Evolutionary conservation across 2,329 filamentous ascomycete species (phyloP).

Genomic region (Zopfia rhizophila): DNA sequence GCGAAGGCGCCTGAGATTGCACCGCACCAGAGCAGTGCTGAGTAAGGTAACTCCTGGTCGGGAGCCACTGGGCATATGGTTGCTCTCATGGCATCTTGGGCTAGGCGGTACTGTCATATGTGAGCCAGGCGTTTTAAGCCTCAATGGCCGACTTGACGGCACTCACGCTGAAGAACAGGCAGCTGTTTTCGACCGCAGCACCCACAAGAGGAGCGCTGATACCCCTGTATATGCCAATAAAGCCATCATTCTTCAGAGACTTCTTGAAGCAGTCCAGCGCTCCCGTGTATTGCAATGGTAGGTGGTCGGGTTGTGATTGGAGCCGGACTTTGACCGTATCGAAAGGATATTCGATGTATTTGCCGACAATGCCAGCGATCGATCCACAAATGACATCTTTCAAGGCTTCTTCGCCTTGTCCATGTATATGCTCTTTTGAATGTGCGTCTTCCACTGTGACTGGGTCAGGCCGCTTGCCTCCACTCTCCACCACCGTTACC

Average conservation of each 20-base stretch:
- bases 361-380: slow-evolving; percentile 88
- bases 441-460: slow-evolving; percentile 31
- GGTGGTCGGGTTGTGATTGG: slow-evolving; percentile 90
- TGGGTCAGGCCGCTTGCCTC: slow-evolving; percentile 31
- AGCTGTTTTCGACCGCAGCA: slow-evolving; percentile 91
- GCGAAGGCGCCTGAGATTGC: slow-evolving; percentile 89
- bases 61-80: slow-evolving; percentile 63
- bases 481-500: slow-evolving; percentile 44
- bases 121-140: slow-evolving; percentile 29
- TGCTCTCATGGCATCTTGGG: slow-evolving; percentile 70
- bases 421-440: slow-evolving; percentile 23
- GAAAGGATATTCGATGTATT: slow-evolving; percentile 98
- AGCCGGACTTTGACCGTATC: slow-evolving; percentile 98
- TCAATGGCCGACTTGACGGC: neutral
- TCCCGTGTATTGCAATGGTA: slow-evolving; percentile 83
- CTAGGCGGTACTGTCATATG: slow-evolving; percentile 55
- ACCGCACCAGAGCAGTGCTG: slow-evolving; percentile 80
- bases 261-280: slow-evolving; percentile 94
- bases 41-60: slow-evolving; percentile 73
- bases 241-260: slow-evolving; percentile 81
- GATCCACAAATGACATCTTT: slow-evolving; percentile 93
- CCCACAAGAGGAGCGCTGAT: slow-evolving; percentile 91
- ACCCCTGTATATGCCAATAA: slow-evolving; percentile 86
- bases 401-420: slow-evolving; percentile 72
- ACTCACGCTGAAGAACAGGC: slow-evolving; percentile 83